These are phyloP conservation scores for Alliaria petiolata DNA, from an alignment of 345 rosid species.

Conservation along the genomic window DNA sequence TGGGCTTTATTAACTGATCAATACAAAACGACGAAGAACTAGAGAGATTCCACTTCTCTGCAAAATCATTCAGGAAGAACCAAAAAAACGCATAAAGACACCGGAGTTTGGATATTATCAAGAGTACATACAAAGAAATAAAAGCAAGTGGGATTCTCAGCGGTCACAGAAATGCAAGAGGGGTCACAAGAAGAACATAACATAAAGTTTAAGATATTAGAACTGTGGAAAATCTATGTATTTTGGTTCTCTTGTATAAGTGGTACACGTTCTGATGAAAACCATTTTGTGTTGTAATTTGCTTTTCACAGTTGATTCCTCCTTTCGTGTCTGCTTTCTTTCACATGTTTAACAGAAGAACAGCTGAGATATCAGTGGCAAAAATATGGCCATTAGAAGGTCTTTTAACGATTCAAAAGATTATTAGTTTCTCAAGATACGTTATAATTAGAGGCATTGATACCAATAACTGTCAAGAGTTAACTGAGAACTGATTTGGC, in stretches of 20 bases:
- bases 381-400: neutral
- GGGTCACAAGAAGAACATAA: slow-evolving; percentile 5
- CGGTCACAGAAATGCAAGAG: neutral
- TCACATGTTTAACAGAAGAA: neutral
- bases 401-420: neutral
- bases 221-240: neutral
- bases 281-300: neutral
- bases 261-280: neutral
- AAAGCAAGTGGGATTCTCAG: neutral
- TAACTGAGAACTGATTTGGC: slow-evolving; percentile 19
- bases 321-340: neutral
- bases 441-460: neutral
- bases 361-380: neutral
- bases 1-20: neutral
- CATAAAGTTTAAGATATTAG: neutral
- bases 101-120: neutral
- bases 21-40: neutral
- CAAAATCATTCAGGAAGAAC: neutral
- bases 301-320: neutral
- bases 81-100: slow-evolving; percentile 2
- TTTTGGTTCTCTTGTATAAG: neutral
- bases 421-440: neutral
- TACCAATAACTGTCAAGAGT: neutral
- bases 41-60: neutral
- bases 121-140: too few species aligned